Evolutionary conservation across 495 filamentous ascomycete genomes (phyloP).

Genomic region (Clohesyomyces aquaticus): DNA sequence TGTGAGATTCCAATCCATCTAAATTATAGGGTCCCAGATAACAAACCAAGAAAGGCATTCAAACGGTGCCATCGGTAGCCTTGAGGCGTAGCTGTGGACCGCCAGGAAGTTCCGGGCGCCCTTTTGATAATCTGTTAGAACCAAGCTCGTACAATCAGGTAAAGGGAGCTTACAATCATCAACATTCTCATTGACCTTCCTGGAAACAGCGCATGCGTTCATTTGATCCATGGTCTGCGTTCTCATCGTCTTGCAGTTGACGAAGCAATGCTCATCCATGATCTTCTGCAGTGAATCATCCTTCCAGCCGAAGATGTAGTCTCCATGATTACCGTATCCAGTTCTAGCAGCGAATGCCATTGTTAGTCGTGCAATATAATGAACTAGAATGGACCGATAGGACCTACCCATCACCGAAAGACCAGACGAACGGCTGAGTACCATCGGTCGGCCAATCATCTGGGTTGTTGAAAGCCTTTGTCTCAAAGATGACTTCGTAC

Average conservation of each 20-base stretch:
- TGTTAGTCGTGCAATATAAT: background rate
- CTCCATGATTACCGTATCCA: constrained; percentile 49
- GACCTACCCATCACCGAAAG: constrained; percentile 27
- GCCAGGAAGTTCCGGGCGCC: background rate
- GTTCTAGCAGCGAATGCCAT: constrained; percentile 6
- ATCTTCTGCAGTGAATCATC: constrained; percentile 34
- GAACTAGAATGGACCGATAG: too few species aligned
- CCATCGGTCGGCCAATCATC: constrained; percentile 34
- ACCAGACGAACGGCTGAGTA: constrained; percentile 34
- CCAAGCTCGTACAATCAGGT: too few species aligned
- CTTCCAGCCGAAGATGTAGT: constrained; percentile 44
- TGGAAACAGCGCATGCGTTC: constrained; percentile 53
- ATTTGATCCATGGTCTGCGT: constrained; percentile 52
- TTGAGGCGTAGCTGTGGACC: background rate
- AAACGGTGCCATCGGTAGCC: background rate
- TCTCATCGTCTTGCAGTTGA: constrained; percentile 50
- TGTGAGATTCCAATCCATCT: too few species aligned
- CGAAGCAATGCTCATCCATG: constrained; percentile 54
- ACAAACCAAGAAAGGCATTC: too few species aligned
- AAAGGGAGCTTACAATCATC: too few species aligned
- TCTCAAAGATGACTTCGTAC: constrained; percentile 37
- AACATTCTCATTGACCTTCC: constrained; percentile 51
- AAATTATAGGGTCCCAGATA: too few species aligned
- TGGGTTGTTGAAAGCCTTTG: constrained; percentile 19
- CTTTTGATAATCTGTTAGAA: too few species aligned